A percentile compares a stretch with the other conserved stretches of the same genome.
Evolutionary conservation across 345 rosid species (phyloP).

Genomic region (Isatis tinctoria): DNA sequence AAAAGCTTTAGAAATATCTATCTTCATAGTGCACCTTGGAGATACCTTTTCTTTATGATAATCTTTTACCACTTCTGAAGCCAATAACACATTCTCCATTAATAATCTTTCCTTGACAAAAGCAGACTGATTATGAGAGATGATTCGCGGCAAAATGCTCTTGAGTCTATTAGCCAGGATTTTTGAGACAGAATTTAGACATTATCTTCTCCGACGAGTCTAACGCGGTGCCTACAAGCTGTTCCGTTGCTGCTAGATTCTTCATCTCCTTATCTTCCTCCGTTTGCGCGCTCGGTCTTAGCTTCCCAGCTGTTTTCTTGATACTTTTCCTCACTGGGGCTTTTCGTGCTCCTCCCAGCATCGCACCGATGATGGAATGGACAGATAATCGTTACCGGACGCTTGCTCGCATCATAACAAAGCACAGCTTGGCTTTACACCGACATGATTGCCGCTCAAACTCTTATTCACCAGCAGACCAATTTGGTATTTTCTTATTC

Average conservation of each 20-base stretch:
- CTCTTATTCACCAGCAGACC: conserved; percentile 69
- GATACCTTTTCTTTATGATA: too few species aligned
- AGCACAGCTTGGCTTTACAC: conserved; percentile 96
- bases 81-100: too few species aligned
- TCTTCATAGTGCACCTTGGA: too few species aligned
- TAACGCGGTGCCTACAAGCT: too few species aligned
- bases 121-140: too few species aligned
- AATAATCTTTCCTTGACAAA: too few species aligned
- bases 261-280: conserved; percentile 27
- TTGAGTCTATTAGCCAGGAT: too few species aligned
- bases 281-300: neutral
- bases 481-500: conserved; percentile 21
- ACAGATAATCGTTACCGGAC: conserved; percentile 86
- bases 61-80: too few species aligned
- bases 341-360: conserved; percentile 36
- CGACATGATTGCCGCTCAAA: conserved; percentile 95
- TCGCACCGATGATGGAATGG: conserved; percentile 99
- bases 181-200: too few species aligned
- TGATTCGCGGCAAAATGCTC: too few species aligned
- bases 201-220: too few species aligned
- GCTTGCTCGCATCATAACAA: conserved; percentile 74
- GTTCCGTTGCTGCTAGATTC: neutral
- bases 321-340: neutral
- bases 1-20: too few species aligned
- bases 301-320: neutral